A percentile compares a stretch with the other conserved stretches of the same genome.
phyloP scores from a whole-genome alignment of 78 protist species.

The Guillardia theta region DNA sequence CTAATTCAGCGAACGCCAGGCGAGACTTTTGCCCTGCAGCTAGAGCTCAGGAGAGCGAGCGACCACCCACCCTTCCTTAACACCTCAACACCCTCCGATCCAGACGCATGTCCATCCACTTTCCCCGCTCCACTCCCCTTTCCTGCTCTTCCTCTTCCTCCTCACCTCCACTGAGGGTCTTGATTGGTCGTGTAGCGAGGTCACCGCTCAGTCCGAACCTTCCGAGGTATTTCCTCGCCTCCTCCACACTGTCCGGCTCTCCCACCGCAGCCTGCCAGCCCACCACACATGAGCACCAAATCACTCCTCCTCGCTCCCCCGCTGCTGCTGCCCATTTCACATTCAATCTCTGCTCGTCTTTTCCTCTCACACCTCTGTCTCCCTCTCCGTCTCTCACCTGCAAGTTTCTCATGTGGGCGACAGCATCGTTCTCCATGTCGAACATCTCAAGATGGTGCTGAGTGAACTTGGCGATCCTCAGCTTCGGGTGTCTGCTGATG shows the following conservation, averaged over 20 bases:
- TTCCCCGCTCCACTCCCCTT: too few species aligned
- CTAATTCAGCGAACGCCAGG: slow-evolving; percentile 81
- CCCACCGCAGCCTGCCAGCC: not conserved
- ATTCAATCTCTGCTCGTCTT: too few species aligned
- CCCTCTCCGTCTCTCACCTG: not conserved
- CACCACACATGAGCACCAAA: too few species aligned
- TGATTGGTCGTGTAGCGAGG: not conserved
- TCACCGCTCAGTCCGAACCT: not conserved
- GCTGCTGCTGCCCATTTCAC: too few species aligned
- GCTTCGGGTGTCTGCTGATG: slow-evolving; percentile 59
- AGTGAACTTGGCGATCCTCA: slow-evolving; percentile 66
- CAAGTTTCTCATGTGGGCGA: not conserved
- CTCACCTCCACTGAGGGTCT: slow-evolving; percentile 65
- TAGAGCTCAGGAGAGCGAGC: too few species aligned
- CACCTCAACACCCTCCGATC: too few species aligned
- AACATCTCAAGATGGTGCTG: not conserved
- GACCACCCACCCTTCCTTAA: too few species aligned
- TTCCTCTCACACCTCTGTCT: too few species aligned
- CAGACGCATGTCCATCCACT: too few species aligned
- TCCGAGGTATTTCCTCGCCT: not conserved
- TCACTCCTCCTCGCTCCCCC: too few species aligned
- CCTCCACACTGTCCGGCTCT: not conserved
- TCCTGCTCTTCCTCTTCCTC: too few species aligned
- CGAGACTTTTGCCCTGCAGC: slow-evolving; percentile 91
- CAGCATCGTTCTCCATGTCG: not conserved